Percentiles rank a stretch among this genome's conserved stretches.
These are phyloP conservation scores for Cnidoscolus chayamansa DNA, from an alignment of 441 rosid genomes.

Conservation along the genomic window DNA sequence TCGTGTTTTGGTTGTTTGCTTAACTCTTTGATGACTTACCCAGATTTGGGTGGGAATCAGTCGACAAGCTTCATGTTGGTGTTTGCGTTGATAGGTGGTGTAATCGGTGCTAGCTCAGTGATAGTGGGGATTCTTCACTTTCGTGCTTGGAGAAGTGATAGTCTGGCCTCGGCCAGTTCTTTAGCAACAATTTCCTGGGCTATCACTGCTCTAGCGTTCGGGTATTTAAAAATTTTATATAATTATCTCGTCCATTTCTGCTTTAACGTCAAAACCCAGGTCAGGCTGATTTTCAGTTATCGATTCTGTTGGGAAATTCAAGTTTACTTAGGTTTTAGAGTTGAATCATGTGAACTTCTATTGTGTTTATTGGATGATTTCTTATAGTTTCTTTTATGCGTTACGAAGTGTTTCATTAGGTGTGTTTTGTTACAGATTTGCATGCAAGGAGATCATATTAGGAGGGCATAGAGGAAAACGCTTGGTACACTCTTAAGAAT, in stretches of 20 bases:
- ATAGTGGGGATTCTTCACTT: constrained; percentile 30
- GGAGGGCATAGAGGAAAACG: constrained; percentile 41
- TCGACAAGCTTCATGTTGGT: constrained; percentile 34
- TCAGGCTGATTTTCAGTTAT: too few species aligned
- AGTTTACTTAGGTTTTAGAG: too few species aligned
- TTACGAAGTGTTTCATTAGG: background rate
- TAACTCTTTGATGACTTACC: too few species aligned
- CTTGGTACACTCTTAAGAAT: constrained; percentile 25
- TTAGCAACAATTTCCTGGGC: constrained; percentile 26
- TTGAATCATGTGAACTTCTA: too few species aligned
- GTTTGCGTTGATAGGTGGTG: constrained; percentile 25
- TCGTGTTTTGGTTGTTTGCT: background rate
- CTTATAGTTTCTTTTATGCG: background rate
- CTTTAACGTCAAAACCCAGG: background rate
- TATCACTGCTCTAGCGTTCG: constrained; percentile 35
- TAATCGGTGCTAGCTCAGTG: constrained; percentile 26
- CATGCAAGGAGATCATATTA: constrained; percentile 32
- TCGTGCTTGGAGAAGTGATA: constrained; percentile 27
- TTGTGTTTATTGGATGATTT: background rate
- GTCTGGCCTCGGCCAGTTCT: constrained; percentile 32
- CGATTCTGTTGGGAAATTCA: too few species aligned
- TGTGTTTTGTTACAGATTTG: constrained; percentile 22
- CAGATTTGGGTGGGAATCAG: constrained; percentile 39
- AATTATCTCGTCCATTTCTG: background rate
- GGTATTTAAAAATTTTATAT: constrained; percentile 21